Evolutionary conservation across 179 eudicot genomes (phyloP).

Genomic region (Camellia oleifera): DNA sequence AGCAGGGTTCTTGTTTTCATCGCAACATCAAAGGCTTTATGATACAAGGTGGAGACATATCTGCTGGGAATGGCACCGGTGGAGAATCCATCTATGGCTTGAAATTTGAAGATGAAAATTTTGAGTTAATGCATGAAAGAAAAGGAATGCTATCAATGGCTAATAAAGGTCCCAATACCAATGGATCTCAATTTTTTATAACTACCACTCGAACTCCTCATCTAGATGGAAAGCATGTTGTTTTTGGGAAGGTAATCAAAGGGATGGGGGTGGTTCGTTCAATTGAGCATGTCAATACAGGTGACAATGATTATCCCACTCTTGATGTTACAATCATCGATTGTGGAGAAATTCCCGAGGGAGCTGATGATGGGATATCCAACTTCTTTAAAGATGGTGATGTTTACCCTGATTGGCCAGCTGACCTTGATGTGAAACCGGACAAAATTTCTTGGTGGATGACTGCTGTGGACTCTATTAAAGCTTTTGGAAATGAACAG

Average conservation of each 20-base stretch:
- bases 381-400: constrained; percentile 88
- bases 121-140: constrained; percentile 62
- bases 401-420: constrained; percentile 72
- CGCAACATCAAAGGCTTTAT: constrained; percentile 60
- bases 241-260: constrained; percentile 75
- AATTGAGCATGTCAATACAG: constrained; percentile 51
- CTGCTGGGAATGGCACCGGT: constrained; percentile 43
- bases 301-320: constrained; percentile 34
- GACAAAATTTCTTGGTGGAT: constrained; percentile 73
- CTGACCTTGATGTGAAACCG: constrained; percentile 61
- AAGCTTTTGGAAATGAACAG: constrained; percentile 64
- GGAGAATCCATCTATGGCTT: constrained; percentile 83
- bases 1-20: constrained; percentile 66
- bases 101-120: constrained; percentile 77
- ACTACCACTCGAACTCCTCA: constrained; percentile 64
- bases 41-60: constrained; percentile 73
- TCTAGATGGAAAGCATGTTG: constrained; percentile 77
- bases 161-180: constrained; percentile 72
- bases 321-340: constrained; percentile 56
- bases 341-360: constrained; percentile 80
- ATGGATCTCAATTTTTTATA: constrained; percentile 77
- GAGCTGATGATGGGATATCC: constrained; percentile 66
- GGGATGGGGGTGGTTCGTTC: constrained; percentile 72
- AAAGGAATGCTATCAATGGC: constrained; percentile 86
- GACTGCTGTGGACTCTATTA: constrained; percentile 51